Conservation (phyloP, 805 yeast genomes). For the Barnettozyma sp. region DNA sequence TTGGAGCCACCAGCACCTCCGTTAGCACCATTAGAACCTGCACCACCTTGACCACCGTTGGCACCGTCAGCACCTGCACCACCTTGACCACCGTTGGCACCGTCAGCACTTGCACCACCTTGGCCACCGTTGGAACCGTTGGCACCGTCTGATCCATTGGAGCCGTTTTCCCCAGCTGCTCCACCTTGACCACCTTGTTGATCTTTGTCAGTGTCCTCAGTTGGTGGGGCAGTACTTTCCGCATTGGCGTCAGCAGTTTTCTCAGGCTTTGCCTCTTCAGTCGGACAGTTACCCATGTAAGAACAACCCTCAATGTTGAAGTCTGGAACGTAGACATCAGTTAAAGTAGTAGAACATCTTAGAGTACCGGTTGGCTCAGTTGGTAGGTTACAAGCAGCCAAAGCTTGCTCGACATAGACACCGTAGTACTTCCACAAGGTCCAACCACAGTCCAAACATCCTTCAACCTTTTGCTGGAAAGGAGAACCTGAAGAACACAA, state of each 20-base stretch:
- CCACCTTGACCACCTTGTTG: constrained; percentile 2
- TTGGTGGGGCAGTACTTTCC: constrained; percentile 10
- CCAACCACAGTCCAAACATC: constrained; percentile 34
- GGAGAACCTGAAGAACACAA: constrained; percentile 19
- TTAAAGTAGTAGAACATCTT: constrained; percentile 19
- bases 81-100: no score
- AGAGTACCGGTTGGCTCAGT: constrained; percentile 25
- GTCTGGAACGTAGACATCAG: constrained; percentile 15
- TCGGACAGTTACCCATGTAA: constrained; percentile 31
- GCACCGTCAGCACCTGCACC: no score
- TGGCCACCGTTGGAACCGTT: no score
- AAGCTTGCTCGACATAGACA: constrained; percentile 23
- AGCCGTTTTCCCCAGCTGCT: no score
- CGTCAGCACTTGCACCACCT: no score
- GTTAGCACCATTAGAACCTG: no score
- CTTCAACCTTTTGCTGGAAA: constrained; percentile 19
- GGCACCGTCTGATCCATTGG: no score
- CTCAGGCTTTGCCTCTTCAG: constrained; percentile 4
- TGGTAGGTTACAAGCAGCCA: constrained; percentile 23
- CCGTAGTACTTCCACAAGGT: constrained; percentile 31
- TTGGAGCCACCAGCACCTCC: no score
- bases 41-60: no score
- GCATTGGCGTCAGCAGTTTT: constrained; percentile 12
- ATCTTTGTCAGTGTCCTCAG: constrained; percentile 6
- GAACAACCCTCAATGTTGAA: constrained; percentile 25